Base-by-base conservation (phyloP, 2,329 filamentous ascomycete species). In the Aspergillus novofumigatus region DNA sequence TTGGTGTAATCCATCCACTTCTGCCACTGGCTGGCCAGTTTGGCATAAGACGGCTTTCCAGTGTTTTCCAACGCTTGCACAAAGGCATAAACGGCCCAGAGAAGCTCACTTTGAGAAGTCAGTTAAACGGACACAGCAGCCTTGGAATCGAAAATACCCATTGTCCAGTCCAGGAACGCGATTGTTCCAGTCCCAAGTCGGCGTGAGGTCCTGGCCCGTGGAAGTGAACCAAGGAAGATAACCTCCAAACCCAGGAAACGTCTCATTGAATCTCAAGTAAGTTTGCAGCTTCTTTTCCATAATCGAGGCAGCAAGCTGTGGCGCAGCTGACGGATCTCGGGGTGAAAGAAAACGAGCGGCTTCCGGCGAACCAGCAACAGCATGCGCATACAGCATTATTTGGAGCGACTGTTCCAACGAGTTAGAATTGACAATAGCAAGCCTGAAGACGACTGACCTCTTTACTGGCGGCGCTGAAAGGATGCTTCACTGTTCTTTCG, bases 381-480 rank as follows among this genome's bases (percentile, higher is more conserved):
- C 75, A 47, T 76, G 75, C 0, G 77, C 66, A 50, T 78, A 77
- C 4, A 78, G 66, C 74, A 78, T 78, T 17, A 79, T 70, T 59
- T 78, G 76, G 5, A 38, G 32, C 32, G 32, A 17, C 32, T 38
- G 32, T 38, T 38, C 32, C 4, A 17, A 1, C 4, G 1, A 1
- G 4, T 38, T 17, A 38, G 32, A 17, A 38, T 17, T 38, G 6
- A 2, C 32, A 38, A 38, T 17, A 38, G 14, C 32, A 38, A 17
- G 14, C 32, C 32, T 38, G 14, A 35, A 17, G 14, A 7, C 2
- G 14, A n/a, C 32, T 38, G 32, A 38, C 32, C 32, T 38, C 32
- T 38, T 38, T 38, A 38, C 32, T 38, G 7, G 32, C 32, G 5
- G 32, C 32, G 32, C 32, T 38, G 14, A 38, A 38, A 38, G 32